Evolutionary conservation across 768 basidiomycete genomes (phyloP), one percentile per base, ranked within the genome.

Genomic region (Tephrocybe sp.): DNA sequence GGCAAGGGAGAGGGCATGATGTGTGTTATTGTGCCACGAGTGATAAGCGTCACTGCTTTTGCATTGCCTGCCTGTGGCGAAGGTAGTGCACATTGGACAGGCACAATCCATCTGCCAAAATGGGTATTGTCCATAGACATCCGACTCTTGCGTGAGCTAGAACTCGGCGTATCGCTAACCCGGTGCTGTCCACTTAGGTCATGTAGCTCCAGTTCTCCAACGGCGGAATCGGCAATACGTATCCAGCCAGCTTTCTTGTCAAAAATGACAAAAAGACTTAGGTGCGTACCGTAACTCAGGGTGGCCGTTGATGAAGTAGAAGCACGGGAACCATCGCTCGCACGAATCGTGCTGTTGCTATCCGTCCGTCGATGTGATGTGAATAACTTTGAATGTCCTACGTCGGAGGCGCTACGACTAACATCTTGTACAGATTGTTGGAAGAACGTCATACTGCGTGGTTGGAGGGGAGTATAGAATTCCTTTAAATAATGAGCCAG

Each of bases 181-280:
- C 57, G 62, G 60, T 54, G 50, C 59, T 40, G 61, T 16, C 45
- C 64, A 4, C 65, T 66, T 26, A 71, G 71, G 31, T 77, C 76
- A 52, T 74, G 78, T 47, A 91, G 67, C 34, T 87, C 83, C 21
- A 92, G 74, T 63, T 93, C 91, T 27, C 85, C 81, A 6, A 91
- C 91, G 19, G 87, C 84, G 25, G 91, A 82, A 64, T 92, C 90
- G 5, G 82, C 80, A 19, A 92, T 63, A 18, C 91, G 86, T 56
- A 93, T 91, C 67, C 89, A 71, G n/a, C 83, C 80, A 2, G 89
- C 89, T 60, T 89, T 93, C 70, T 92, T 92, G 65, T 93, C 91
- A 62, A 93, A 93, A 19, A 84, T 70, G 49, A 89, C 82, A 60
- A 92, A 92, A n/a, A 93, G 69, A 56, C 82, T 83, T 60, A 89